phyloP scores from a whole-genome alignment of 2,329 filamentous ascomycete species.

The Monosporascus sp. region DNA sequence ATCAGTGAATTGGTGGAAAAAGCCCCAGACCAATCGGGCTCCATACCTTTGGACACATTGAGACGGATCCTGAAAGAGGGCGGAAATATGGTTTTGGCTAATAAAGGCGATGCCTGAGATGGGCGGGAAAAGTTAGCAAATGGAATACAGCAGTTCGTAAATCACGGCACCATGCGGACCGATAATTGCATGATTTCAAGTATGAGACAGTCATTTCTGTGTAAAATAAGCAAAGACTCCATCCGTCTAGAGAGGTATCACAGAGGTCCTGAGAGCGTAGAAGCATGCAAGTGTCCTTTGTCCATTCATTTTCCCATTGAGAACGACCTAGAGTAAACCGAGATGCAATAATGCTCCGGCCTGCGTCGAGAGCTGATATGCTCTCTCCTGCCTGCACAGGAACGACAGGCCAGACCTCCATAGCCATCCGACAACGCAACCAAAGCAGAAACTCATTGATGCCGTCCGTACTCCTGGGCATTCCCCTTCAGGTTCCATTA shows the following conservation, averaged over 20 bases:
- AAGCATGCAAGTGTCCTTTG: conserved; percentile 12
- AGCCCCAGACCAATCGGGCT: conserved; percentile 34
- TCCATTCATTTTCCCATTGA: conserved; percentile 27
- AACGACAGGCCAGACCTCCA: conserved; percentile 23
- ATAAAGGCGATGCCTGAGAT: conserved; percentile 10
- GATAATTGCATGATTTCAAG: neutral
- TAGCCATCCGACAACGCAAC: conserved; percentile 26
- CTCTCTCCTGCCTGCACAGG: conserved; percentile 18
- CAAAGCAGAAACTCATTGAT: conserved; percentile 30
- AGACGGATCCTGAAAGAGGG: conserved; percentile 46
- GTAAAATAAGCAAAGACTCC: neutral
- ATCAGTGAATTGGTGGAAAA: conserved; percentile 49
- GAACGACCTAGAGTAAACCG: conserved; percentile 28
- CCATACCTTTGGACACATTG: conserved; percentile 35
- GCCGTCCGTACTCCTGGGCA: conserved; percentile 32
- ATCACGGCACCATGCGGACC: conserved; percentile 3
- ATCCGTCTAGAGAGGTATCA: neutral
- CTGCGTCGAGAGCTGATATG: conserved; percentile 13
- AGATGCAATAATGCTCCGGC: conserved; percentile 26
- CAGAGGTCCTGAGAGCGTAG: neutral
- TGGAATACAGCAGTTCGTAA: neutral
- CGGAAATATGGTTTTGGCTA: conserved; percentile 34
- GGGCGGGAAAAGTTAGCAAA: neutral
- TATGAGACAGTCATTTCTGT: no score
- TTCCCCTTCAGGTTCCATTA: conserved; percentile 19